Base-by-base conservation (phyloP, 441 rosid species). In the Jatropha multifida region DNA sequence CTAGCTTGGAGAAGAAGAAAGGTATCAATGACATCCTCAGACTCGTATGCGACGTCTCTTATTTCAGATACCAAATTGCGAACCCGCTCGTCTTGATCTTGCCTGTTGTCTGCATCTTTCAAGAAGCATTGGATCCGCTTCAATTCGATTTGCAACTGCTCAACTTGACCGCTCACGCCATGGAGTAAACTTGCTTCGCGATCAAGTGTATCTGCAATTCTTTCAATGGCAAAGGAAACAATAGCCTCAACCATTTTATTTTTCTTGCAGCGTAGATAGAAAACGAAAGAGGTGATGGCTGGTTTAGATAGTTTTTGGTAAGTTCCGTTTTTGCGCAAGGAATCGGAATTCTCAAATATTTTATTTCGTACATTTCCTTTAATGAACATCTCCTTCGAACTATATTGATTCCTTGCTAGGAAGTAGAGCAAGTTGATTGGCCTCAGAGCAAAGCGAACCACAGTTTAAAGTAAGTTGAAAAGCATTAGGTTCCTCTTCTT, bases 31-130 rank as follows among this genome's bases (percentile, higher is more conserved):
- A 76, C 70, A 61, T 76, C 83, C 66, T 77, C 78, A 4, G 73
- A 76, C 14, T 81, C 83, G 44, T 70, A 74, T 17, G 78, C 76
- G 8, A 78, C 1, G 12, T 78, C 77, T 61, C 65, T 67, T 38
- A 71, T 67, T 40, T 78, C 72, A 7, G 66, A 58, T 14, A 77
- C 67, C 73, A 75, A 76, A 18, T 80, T 56, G 26, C 75, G 64
- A 48, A 80, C n/a, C 0, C 60, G 65, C 13, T 80, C 64, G 27
- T 56, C 66, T 26, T 56, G 40, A 3, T 73, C 55, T 48, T 77
- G 74, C 32, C 44, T 49, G 2, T 32, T 9, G 2, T 77, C 80
- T 5, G 78, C 78, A 55, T 77, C 76, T 48, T 67, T 60, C 41
- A 81, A 38, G 66, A 81, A 66, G 27, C 81, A 40, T 3, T 75